Base-by-base conservation (phyloP, 345 rosid species). In the Barbarea vulgaris region DNA sequence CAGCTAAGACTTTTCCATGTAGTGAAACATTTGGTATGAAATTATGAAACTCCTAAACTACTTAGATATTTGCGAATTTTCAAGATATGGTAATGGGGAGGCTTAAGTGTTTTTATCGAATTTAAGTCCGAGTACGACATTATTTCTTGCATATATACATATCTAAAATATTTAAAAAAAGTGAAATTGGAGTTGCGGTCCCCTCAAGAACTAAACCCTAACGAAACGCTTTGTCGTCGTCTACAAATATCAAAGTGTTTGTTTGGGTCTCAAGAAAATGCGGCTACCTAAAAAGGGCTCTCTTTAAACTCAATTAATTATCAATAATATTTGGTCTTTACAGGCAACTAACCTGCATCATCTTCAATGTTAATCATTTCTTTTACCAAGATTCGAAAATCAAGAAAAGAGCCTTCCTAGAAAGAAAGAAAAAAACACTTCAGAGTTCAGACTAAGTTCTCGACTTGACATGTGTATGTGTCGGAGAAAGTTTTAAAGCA, bases 201-300 rank as follows among this genome's bases (percentile, higher is more conserved):
- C 86, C 87, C 83, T 80, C 83, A 51, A 72, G 44, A 51, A 53
- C 48, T 50, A 69, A 2, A 57, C 28, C 10, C 30, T 25, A 25
- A 63, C 6, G 75, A 46, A 70, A 63, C 18, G 42, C 17, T 59
- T 7, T 54, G 53, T 70, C 36, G 28, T 76, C 33, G 39, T 13
- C 48, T 54, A 74, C 19, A 37, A 2, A 12, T 50, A 60, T 56
- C 77, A 79, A 82, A 79, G 53, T 83, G 69, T 64, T 8, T 51
- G 85, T 81, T 79, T 64, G 81, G 71, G 89, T 86, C 93, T 86
- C 91, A 84, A 90, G 88, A 86, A 84, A 86, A 74, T 86, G 87
- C 91, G 86, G 91, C 91, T 75, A 18, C 87, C 80, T 65, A 69
- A 68, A 79, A 74, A 66, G 37, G 44, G 18, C 27, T 27, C 54